These are phyloP conservation scores for Castanopsis chinensis DNA, from an alignment of 306 rosid genomes.

Conservation along the genomic window DNA sequence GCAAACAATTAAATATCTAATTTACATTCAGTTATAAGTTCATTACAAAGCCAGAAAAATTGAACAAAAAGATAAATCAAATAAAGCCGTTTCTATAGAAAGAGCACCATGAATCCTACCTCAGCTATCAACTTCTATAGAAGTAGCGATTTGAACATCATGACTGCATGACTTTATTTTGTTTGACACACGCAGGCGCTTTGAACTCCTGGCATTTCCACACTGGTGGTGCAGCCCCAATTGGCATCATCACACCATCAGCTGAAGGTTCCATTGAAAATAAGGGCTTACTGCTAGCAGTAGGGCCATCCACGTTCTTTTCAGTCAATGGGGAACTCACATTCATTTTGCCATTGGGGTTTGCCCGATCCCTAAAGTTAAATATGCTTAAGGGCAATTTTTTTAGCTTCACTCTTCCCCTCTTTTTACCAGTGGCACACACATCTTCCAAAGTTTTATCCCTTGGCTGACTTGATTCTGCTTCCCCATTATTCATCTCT, in stretches of 20 bases:
- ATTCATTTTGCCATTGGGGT: conserved; percentile 57
- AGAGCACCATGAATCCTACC: conserved; percentile 63
- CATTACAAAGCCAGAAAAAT: conserved; percentile 55
- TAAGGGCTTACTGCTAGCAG: conserved; percentile 45
- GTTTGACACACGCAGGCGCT: conserved; percentile 70
- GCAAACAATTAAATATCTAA: conserved; percentile 61
- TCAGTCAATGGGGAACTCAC: conserved; percentile 39
- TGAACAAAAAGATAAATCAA: conserved; percentile 39
- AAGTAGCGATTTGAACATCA: conserved; percentile 33
- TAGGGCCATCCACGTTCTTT: conserved; percentile 43
- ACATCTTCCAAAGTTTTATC: conserved; percentile 51
- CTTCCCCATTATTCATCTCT: conserved; percentile 54
- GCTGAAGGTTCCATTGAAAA: conserved; percentile 59
- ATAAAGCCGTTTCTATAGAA: conserved; percentile 40
- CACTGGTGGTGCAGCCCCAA: conserved; percentile 60
- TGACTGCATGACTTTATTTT: conserved; percentile 72
- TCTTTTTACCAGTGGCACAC: conserved; percentile 63
- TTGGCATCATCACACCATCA: conserved; percentile 50
- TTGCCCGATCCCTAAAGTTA: conserved; percentile 56
- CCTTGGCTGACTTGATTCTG: conserved; percentile 63
- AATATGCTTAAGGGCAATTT: conserved; percentile 82
- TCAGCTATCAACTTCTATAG: conserved; percentile 63
- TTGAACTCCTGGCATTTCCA: conserved; percentile 89
- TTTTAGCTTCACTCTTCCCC: conserved; percentile 88
- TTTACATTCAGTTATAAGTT: conserved; percentile 65